These are phyloP conservation scores for Yamadazyma nakazawae DNA, from an alignment of 805 yeast genomes.

Conservation along the genomic window DNA sequence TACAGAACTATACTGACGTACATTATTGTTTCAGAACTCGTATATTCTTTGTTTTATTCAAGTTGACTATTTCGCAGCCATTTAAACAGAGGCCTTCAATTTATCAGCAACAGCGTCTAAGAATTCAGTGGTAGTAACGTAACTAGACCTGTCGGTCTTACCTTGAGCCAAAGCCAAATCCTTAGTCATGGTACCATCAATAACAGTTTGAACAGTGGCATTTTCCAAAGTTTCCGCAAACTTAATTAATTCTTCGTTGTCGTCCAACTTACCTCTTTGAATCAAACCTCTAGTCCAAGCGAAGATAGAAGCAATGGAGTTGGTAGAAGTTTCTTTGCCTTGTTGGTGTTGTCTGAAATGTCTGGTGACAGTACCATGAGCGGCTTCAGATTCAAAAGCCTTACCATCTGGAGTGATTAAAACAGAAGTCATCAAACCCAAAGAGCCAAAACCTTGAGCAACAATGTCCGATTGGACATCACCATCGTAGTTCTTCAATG, in stretches of 20 bases:
- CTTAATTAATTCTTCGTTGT: conserved; percentile 64
- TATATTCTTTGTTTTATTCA: no score
- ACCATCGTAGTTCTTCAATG: conserved; percentile 82
- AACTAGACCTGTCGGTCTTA: conserved; percentile 55
- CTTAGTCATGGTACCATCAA: conserved; percentile 79
- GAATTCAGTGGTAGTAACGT: conserved; percentile 73
- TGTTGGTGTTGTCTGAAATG: conserved; percentile 79
- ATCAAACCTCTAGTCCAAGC: conserved; percentile 86
- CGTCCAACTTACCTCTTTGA: conserved; percentile 76
- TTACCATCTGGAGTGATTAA: conserved; percentile 82
- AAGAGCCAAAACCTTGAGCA: conserved; percentile 83
- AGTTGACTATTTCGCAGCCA: not conserved
- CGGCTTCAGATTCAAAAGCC: conserved; percentile 83
- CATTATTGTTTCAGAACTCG: not conserved
- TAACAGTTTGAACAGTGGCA: conserved; percentile 70
- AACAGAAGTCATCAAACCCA: conserved; percentile 82
- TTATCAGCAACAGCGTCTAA: conserved; percentile 71
- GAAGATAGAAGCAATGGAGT: conserved; percentile 80
- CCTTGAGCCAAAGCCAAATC: conserved; percentile 76
- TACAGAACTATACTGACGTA: no score
- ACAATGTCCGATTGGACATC: conserved; percentile 84
- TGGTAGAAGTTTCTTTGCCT: conserved; percentile 80
- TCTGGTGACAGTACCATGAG: conserved; percentile 86
- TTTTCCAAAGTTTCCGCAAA: conserved; percentile 65
- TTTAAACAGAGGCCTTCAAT: conserved; percentile 27